These are phyloP conservation scores for Roridomyces roridus DNA, from an alignment of 768 basidiomycete genomes.

Conservation along the genomic window DNA sequence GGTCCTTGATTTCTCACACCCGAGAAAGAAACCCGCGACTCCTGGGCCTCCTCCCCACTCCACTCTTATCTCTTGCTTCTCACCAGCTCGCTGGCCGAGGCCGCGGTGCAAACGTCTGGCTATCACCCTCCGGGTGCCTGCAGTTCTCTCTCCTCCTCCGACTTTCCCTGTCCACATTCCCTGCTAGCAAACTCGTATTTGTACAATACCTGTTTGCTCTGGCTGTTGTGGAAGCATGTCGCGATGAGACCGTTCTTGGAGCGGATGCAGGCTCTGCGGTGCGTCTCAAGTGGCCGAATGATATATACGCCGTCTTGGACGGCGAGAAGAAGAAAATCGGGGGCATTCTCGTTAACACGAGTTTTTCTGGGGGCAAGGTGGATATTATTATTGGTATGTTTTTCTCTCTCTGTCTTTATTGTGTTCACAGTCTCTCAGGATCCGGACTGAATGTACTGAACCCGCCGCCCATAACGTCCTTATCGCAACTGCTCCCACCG, in stretches of 20 bases:
- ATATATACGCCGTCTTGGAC: conserved; percentile 78
- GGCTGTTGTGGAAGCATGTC: conserved; percentile 88
- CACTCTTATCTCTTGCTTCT: conserved; percentile 83
- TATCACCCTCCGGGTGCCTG: conserved; percentile 90
- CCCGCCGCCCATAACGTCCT: conserved; percentile 79
- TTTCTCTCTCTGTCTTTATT: not conserved
- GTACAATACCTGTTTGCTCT: conserved; percentile 92
- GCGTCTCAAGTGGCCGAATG: conserved; percentile 96
- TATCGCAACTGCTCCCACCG: conserved; percentile 67
- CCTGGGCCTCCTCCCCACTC: conserved; percentile 71
- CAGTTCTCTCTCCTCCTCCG: conserved; percentile 81
- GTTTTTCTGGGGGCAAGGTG: conserved; percentile 72
- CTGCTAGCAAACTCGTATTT: conserved; percentile 80
- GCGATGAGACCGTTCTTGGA: conserved; percentile 60
- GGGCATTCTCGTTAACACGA: conserved; percentile 90
- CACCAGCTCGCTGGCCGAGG: conserved; percentile 90
- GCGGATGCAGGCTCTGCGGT: conserved; percentile 61
- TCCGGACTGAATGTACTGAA: conserved; percentile 91
- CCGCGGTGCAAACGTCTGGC: conserved; percentile 88
- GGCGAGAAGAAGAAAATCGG: conserved; percentile 78
- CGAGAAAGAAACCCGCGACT: conserved; percentile 74
- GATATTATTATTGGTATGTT: conserved; percentile 81
- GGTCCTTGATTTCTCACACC: conserved; percentile 2
- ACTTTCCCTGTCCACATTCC: conserved; percentile 54
- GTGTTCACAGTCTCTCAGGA: conserved; percentile 54